Conservation (phyloP, 2,329 filamentous ascomycete species). For the Penicillium sp. region DNA sequence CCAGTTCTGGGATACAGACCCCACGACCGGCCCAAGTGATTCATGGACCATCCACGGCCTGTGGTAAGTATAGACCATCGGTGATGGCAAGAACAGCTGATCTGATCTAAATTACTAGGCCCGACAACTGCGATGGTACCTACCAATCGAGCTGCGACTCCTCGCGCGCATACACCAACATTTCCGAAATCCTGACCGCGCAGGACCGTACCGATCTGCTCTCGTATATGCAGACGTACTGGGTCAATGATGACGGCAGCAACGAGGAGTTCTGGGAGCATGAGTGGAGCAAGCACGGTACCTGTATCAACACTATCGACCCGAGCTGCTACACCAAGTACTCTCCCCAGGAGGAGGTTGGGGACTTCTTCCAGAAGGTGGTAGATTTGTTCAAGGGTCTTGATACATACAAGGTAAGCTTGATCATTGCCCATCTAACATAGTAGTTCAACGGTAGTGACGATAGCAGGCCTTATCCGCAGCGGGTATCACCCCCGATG, state of each 20-base stretch:
- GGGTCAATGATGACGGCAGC: slow-evolving; percentile 57
- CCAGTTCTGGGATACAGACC: slow-evolving; percentile 62
- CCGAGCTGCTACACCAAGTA: slow-evolving; percentile 63
- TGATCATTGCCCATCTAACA: not conserved
- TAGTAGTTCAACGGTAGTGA: not conserved
- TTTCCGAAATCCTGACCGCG: slow-evolving; percentile 54
- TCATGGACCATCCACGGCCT: slow-evolving; percentile 62
- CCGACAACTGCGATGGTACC: slow-evolving; percentile 58
- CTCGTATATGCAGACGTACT: slow-evolving; percentile 60
- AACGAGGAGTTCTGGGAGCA: slow-evolving; percentile 66
- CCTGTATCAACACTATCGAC: slow-evolving; percentile 69
- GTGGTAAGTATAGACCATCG: slow-evolving; percentile 40
- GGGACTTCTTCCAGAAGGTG: slow-evolving; percentile 57
- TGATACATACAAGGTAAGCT: slow-evolving; percentile 52
- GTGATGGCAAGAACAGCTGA: not conserved
- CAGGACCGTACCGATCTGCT: slow-evolving; percentile 54
- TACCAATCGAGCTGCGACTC: slow-evolving; percentile 59
- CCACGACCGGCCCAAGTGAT: slow-evolving; percentile 54
- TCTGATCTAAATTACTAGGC: slow-evolving; percentile 31
- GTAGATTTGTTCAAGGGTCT: slow-evolving; percentile 58
- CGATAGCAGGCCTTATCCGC: slow-evolving; percentile 49
- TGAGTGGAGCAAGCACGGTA: slow-evolving; percentile 71
- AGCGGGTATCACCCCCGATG: slow-evolving; percentile 56
- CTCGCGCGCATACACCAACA: slow-evolving; percentile 57
- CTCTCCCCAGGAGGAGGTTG: slow-evolving; percentile 57